These are phyloP conservation scores for Russula abietina DNA, from an alignment of 768 basidiomycete genomes.

Conservation along the genomic window DNA sequence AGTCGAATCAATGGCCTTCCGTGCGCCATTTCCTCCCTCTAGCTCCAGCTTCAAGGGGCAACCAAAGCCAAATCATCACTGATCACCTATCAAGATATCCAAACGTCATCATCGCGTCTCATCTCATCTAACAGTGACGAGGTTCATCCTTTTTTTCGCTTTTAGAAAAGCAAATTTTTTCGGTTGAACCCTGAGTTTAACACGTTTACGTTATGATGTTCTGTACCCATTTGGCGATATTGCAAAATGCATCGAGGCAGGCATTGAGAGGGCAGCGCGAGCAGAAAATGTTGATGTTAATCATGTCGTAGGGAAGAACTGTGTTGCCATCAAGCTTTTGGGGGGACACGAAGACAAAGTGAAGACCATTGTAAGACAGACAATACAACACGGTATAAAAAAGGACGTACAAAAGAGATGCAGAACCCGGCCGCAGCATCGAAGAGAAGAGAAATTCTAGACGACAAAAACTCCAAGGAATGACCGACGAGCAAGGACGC, in stretches of 20 bases:
- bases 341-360: neutral
- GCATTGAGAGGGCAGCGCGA: neutral
- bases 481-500: conserved; percentile 13
- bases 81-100: too few species aligned
- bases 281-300: neutral
- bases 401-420: neutral
- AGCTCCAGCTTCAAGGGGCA: too few species aligned
- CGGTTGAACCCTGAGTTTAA: neutral
- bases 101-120: neutral
- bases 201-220: conserved; percentile 5
- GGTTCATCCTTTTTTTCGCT: neutral
- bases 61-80: neutral
- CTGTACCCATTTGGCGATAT: conserved; percentile 23
- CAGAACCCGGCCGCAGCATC: neutral
- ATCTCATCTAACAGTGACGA: neutral
- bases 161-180: neutral
- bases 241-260: neutral
- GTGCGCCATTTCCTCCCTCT: neutral
- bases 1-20: neutral
- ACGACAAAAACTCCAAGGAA: neutral
- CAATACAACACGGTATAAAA: neutral
- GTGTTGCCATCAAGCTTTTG: neutral
- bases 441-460: neutral
- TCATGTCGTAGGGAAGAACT: neutral
- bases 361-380: too few species aligned